Percentiles rank a stretch among this genome's conserved stretches.
These are phyloP conservation scores for Ophiostoma pallidulum DNA, from an alignment of 2,329 filamentous ascomycete species.

Conservation along the genomic window DNA sequence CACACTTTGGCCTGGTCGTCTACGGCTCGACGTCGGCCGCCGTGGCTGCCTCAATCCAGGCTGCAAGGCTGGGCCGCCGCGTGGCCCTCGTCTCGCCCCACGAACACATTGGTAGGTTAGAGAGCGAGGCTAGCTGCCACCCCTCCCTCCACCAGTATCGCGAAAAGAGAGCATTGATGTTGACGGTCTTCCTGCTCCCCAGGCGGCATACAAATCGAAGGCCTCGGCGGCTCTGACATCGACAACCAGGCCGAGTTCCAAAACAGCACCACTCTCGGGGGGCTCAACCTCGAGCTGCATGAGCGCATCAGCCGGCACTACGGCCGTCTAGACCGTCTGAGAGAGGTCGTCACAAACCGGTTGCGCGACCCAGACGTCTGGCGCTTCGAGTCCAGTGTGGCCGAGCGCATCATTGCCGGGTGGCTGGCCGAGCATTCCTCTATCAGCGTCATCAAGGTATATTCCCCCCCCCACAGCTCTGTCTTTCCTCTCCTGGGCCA, in stretches of 20 bases:
- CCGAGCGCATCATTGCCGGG: not conserved
- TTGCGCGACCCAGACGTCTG: constrained; percentile 15
- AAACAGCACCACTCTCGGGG: constrained; percentile 6
- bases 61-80: not conserved
- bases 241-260: constrained; percentile 9
- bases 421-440: constrained; percentile 1
- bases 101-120: not conserved
- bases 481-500: too few species aligned
- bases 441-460: not conserved
- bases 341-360: not conserved
- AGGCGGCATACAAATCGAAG: constrained; percentile 5
- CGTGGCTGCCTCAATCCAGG: constrained; percentile 4
- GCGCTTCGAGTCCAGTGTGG: constrained; percentile 5
- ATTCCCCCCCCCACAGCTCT: too few species aligned
- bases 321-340: not conserved
- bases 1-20: not conserved
- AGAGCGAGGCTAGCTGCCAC: too few species aligned
- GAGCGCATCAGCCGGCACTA: constrained; percentile 1
- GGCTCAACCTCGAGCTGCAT: not conserved
- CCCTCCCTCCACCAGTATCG: too few species aligned
- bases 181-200: too few species aligned
- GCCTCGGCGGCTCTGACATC: constrained; percentile 5
- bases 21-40: constrained; percentile 7
- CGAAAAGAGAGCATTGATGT: too few species aligned
- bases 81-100: not conserved